Base-by-base conservation (phyloP, 768 basidiomycete genomes). In the Omphalotus guepiniiformis region DNA sequence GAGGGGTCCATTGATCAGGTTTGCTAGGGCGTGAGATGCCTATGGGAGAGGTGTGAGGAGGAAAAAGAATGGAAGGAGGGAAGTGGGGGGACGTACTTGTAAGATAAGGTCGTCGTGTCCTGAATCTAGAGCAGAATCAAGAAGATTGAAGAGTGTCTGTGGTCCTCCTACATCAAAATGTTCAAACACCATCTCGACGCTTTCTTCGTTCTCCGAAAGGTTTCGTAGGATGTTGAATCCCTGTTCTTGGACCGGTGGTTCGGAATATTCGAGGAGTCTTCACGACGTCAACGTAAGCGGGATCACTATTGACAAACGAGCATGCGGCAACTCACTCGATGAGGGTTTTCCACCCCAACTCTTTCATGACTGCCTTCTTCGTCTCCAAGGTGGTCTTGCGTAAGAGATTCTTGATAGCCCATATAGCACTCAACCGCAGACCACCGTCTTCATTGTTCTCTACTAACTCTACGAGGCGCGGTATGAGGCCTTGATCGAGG, bases 381-480 rank as follows among this genome's bases (percentile, higher is more conserved):
- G 78, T 77, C 35, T 74, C 71, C n/a, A 70, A 64, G 2, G 65
- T 66, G 27, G 82, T 79, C 57, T 83, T 84, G 60, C 77, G 77
- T 2, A 91, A 60, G n/a, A 90, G 59, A 57, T 94, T 96, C 62
- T 90, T 92, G 28, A 93, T 64, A 0, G 85, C 86, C 92, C 93
- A 94, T n/a, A 94, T 58, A 0, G 85, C 80, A 52, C 82, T 91
- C 23, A 85, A 60, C 6, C 79, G 70, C 6, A 93, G 68, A 0
- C 74, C 71, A 7, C 74, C 69, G 50, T 89, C 82, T 0, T 69
- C 69, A 37, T 46, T 27, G 9, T 8, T 36, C 26, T 46, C 44
- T 3, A 85, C 62, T 1, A 93, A 66, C 40, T 76, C 69, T 23
- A 83, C 76, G 7, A 94, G 68, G 1, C 87, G 67, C 1, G 76